Conservation (phyloP, 345 rosid species). For the Eucalyptus leucophloia region DNA sequence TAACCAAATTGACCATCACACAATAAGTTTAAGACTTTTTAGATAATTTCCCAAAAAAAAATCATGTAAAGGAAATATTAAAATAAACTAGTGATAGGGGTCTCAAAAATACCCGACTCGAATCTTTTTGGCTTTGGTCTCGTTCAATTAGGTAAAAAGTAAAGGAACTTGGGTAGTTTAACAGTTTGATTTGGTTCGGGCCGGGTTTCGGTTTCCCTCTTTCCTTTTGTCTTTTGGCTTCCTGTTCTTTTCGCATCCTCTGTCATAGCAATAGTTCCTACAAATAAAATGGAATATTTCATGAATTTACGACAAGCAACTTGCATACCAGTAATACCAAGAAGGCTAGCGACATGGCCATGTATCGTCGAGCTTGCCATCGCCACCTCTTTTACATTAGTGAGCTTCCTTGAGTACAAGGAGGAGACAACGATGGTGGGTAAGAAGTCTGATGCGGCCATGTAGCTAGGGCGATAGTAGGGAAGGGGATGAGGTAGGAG, state of each 20-base stretch:
- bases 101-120: background rate
- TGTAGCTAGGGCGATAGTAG: background rate
- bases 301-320: background rate
- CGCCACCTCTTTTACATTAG: too few relatives aligned
- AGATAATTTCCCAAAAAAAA: rapidly evolving
- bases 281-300: too few relatives aligned
- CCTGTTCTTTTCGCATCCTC: background rate
- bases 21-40: too few relatives aligned
- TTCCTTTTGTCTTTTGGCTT: too few relatives aligned
- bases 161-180: background rate
- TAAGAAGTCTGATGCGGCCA: background rate
- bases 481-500: background rate
- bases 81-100: background rate
- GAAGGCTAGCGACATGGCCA: background rate
- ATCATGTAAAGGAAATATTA: background rate
- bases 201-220: too few relatives aligned
- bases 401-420: too few relatives aligned
- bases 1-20: too few relatives aligned
- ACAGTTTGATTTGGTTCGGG: background rate
- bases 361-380: too few relatives aligned
- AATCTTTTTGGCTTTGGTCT: background rate
- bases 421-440: too few relatives aligned
- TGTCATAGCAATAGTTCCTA: background rate
- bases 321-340: background rate
- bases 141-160: background rate